phyloP scores from a whole-genome alignment of 2,329 filamentous ascomycete species.

The Paracamarosporium sp. region DNA sequence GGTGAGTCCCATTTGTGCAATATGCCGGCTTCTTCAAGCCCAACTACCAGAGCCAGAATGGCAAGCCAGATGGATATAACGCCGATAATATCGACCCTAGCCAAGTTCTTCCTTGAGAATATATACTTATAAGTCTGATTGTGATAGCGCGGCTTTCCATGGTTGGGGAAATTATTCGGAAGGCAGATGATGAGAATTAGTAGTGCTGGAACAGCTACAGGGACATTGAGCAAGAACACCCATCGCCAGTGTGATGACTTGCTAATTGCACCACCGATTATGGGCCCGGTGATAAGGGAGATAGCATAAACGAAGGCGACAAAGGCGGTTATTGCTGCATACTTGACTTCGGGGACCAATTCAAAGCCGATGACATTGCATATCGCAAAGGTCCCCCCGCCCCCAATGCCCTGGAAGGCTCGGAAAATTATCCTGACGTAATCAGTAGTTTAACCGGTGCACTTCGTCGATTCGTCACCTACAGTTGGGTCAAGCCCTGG shows the following conservation, averaged over 20 bases:
- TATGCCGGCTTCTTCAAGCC: background rate
- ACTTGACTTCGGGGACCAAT: constrained; percentile 21
- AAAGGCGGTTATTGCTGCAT: constrained; percentile 1
- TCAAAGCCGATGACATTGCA: constrained; percentile 34
- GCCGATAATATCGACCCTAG: too few relatives aligned
- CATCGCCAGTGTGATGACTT: constrained; percentile 15
- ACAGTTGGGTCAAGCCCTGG: constrained; percentile 38
- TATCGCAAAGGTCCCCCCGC: constrained; percentile 34
- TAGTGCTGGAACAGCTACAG: background rate
- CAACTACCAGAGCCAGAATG: background rate
- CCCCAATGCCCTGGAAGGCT: constrained; percentile 39
- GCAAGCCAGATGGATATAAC: too few relatives aligned
- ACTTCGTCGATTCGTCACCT: too few relatives aligned
- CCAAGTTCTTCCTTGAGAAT: too few relatives aligned
- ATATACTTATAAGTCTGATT: too few relatives aligned
- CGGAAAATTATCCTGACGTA: constrained; percentile 38
- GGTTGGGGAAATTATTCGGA: background rate
- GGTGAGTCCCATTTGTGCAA: background rate
- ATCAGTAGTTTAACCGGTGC: too few relatives aligned
- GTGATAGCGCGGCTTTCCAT: too few relatives aligned
- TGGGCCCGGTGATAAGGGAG: constrained; percentile 11
- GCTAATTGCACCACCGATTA: constrained; percentile 19
- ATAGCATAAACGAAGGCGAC: constrained; percentile 11
- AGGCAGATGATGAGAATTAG: background rate
- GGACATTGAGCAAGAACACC: constrained; percentile 21